Evolutionary conservation across 495 filamentous ascomycete genomes (phyloP).

Genomic region (Letharia columbiana): DNA sequence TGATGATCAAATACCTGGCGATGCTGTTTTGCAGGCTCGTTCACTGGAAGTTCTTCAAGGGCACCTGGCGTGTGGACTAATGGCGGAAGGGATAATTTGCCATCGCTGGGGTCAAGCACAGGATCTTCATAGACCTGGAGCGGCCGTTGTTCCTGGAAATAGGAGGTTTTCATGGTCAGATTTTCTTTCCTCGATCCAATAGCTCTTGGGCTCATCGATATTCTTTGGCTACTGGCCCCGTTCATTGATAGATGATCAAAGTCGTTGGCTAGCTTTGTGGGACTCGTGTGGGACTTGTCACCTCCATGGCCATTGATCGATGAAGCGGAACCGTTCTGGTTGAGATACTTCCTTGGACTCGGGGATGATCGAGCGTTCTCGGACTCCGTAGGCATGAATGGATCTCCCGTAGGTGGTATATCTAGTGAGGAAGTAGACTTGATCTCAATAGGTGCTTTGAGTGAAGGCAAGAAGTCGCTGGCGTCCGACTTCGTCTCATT

Average conservation of each 20-base stretch:
- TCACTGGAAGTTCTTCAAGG: conserved; percentile 28
- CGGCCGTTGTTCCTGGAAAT: conserved; percentile 17
- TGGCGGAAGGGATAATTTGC: conserved; percentile 2
- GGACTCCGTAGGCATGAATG: background rate
- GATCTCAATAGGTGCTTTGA: conserved; percentile 4
- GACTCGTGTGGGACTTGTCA: conserved; percentile 7
- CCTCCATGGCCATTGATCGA: conserved; percentile 2
- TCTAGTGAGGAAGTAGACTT: conserved; percentile 4
- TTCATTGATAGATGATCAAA: conserved; percentile 3
- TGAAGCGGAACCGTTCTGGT: background rate
- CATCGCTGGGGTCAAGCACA: conserved; percentile 18
- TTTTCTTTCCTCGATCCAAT: conserved; percentile 22
- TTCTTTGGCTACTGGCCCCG: conserved; percentile 11
- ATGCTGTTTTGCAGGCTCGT: conserved; percentile 27
- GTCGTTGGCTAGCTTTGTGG: conserved; percentile 8
- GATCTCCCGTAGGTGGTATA: conserved; percentile 1
- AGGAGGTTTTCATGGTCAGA: conserved; percentile 1
- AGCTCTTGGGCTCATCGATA: conserved; percentile 23
- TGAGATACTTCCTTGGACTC: conserved; percentile 8
- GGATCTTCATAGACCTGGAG: conserved; percentile 41
- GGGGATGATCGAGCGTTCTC: background rate
- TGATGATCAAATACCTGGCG: conserved; percentile 21
- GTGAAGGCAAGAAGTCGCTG: background rate
- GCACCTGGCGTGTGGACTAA: conserved; percentile 18
- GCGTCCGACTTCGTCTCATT: background rate